Evolutionary conservation across 202 grass and related monocot species (phyloP).

Genomic region (Musa balbisiana): DNA sequence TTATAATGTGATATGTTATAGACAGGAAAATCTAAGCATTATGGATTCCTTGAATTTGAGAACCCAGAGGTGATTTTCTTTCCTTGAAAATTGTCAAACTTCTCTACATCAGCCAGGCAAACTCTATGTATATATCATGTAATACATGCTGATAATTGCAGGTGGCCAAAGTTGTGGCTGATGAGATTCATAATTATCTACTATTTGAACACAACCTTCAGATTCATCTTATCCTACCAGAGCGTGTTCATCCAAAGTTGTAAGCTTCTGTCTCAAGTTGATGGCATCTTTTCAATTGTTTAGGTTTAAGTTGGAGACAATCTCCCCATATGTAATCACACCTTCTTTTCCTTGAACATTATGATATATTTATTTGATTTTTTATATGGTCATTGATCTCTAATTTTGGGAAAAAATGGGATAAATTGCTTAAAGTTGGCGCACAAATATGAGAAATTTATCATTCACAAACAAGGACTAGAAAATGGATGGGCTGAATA

Average conservation of each 20-base stretch:
- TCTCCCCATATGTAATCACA: too few relatives aligned
- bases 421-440: neutral
- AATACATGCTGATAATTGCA: conserved; percentile 29
- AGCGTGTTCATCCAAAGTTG: conserved; percentile 79
- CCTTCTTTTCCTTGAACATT: too few relatives aligned
- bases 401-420: too few relatives aligned
- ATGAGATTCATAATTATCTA: conserved; percentile 94
- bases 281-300: neutral
- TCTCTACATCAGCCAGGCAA: too few relatives aligned
- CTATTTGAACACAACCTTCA: conserved; percentile 85
- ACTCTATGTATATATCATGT: neutral
- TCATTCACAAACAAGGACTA: too few relatives aligned
- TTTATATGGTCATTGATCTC: too few relatives aligned
- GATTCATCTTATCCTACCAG: conserved; percentile 41
- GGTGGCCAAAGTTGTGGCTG: conserved; percentile 76
- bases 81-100: neutral
- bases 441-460: neutral
- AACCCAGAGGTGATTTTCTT: conserved; percentile 54
- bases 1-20: conserved; percentile 19
- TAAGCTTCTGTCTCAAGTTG: conserved; percentile 25
- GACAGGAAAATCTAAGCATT: conserved; percentile 97
- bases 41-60: conserved; percentile 89
- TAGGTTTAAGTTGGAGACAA: too few relatives aligned
- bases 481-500: too few relatives aligned
- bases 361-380: too few relatives aligned